Evolutionary conservation across 1,284 basidiomycete species (phyloP), one percentile per base, ranked within the genome.

Genomic region (Tylopilus microsporus): DNA sequence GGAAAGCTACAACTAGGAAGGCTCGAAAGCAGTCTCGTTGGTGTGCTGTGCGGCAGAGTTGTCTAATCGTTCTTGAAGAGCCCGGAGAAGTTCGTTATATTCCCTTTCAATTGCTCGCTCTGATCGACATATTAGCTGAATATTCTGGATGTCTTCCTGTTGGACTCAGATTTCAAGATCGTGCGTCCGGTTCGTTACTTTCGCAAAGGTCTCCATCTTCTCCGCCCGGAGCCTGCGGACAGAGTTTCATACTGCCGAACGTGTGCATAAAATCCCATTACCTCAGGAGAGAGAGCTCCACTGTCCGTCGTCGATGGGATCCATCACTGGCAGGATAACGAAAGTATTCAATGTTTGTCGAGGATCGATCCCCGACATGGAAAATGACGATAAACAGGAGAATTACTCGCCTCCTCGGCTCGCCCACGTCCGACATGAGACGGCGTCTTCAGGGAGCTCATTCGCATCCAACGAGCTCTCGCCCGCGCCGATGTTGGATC

Each of bases 11-110:
- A 0, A 75, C 81, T 5, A 90, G 92, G 86, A 81, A 76, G 58
- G 82, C 85, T 57, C 84, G 82, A 64, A 86, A 85, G 64, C 82
- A 87, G 61, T 84, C 85, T 47, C 86, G 89, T 60, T 99, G 97
- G 97, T 98, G 94, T 74, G 86, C 93, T 50, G 86, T 98, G 4
- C 82, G 96, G 25, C 96, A 99, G 66, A 92, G 91, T 66, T 99
- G 94, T 74, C 80, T 98, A 21, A 90, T 96, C 25, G 86, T 89
- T 2, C 82, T 95, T 34, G 85, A 92, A 63, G 92, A 97, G 63
- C 90, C 92, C 34, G 93, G 93, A 62, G 87, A 92, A 75, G 90
- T 92, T 65, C 53, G 78, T 73, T 15, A 9, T 36, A n/a, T 55
- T 53, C 19, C 37, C 51, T 45, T 60, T 51, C 5, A 43, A 36